Percentiles rank a stretch among this genome's conserved stretches.
phyloP scores from a whole-genome alignment of 495 filamentous ascomycete species.

The Cryomyces minteri region DNA sequence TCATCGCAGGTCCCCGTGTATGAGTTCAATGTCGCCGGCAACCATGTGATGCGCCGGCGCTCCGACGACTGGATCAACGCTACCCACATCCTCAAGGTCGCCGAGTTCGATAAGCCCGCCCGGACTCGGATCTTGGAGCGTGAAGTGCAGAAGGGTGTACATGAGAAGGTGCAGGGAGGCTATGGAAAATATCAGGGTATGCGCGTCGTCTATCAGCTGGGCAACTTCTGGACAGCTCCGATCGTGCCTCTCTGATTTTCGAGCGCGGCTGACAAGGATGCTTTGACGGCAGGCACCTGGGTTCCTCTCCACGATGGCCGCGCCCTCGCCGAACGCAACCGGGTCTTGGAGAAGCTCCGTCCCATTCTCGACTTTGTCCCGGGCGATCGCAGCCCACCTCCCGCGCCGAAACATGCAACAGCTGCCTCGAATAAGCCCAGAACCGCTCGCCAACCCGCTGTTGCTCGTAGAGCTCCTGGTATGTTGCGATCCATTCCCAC shows the following conservation, averaged over 20 bases:
- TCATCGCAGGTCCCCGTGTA: slow-evolving; percentile 61
- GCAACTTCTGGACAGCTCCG: neutral
- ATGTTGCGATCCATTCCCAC: neutral
- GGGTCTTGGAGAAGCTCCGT: slow-evolving; percentile 58
- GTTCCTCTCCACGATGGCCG: slow-evolving; percentile 73
- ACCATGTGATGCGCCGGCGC: slow-evolving; percentile 80
- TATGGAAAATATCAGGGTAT: slow-evolving; percentile 96
- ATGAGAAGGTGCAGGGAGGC: slow-evolving; percentile 95
- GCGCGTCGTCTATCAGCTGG: neutral
- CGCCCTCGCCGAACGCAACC: slow-evolving; percentile 66
- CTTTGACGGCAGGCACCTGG: slow-evolving; percentile 56
- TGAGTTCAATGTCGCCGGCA: slow-evolving; percentile 62
- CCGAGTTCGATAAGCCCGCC: slow-evolving; percentile 72
- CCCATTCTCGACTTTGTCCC: slow-evolving; percentile 82
- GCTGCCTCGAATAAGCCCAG: slow-evolving; percentile 49
- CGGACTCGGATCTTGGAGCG: slow-evolving; percentile 87
- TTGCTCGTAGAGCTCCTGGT: slow-evolving; percentile 5
- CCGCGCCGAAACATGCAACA: slow-evolving; percentile 79
- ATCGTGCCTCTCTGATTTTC: neutral
- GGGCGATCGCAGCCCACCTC: slow-evolving; percentile 73
- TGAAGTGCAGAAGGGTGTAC: slow-evolving; percentile 86
- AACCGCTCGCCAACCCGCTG: slow-evolving; percentile 25
- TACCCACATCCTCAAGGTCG: slow-evolving; percentile 45
- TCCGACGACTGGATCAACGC: slow-evolving; percentile 28
- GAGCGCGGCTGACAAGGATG: slow-evolving; percentile 5